Conservation (phyloP, 2,329 filamentous ascomycete species). For the Grosmannia huntii region DNA sequence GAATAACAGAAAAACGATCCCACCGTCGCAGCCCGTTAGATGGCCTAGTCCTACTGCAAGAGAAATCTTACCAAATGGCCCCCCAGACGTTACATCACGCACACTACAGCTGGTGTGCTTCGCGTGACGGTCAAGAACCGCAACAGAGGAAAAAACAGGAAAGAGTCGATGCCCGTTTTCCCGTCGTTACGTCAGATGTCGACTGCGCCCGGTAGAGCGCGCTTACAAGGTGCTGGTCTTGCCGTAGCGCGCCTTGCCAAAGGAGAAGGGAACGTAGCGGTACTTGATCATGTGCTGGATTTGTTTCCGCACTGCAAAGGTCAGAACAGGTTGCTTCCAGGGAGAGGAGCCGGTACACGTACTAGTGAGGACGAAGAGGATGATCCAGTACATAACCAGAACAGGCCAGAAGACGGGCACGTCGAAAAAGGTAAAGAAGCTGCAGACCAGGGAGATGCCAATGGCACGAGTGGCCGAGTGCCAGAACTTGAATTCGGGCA, state of each 20-base stretch:
- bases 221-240: slow-evolving; percentile 37
- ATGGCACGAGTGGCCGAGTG: slow-evolving; percentile 86
- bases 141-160: background rate
- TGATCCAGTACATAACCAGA: slow-evolving; percentile 96
- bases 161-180: background rate
- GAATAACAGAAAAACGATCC: background rate
- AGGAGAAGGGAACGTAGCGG: slow-evolving; percentile 87
- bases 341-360: slow-evolving; percentile 27
- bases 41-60: background rate
- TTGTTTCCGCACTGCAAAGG: slow-evolving; percentile 74
- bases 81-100: background rate
- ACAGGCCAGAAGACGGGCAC: slow-evolving; percentile 99
- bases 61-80: background rate
- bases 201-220: background rate
- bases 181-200: background rate
- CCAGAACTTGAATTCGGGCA: slow-evolving; percentile 99
- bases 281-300: slow-evolving; percentile 99
- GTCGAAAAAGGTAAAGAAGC: slow-evolving; percentile 89
- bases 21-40: too few relatives aligned
- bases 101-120: background rate
- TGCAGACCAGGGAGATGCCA: slow-evolving; percentile 70
- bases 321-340: background rate
- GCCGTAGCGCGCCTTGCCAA: slow-evolving; percentile 75
- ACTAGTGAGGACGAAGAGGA: slow-evolving; percentile 93
- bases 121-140: background rate